phyloP scores from a whole-genome alignment of 2,329 filamentous ascomycete species.

The Lojkania enalia region DNA sequence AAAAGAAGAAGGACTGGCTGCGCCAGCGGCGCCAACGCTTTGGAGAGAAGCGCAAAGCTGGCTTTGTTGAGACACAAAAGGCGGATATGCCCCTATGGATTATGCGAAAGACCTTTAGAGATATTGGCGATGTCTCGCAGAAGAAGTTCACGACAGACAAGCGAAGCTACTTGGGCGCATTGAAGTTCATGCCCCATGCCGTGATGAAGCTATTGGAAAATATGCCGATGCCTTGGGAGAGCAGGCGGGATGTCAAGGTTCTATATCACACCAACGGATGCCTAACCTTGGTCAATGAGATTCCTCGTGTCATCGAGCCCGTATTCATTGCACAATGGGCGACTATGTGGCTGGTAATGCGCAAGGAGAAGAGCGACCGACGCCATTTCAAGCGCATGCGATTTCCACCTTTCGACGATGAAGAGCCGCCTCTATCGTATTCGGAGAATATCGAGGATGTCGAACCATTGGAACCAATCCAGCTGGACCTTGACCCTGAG shows the following conservation, averaged over 20 bases:
- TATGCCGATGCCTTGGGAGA: conserved; percentile 99
- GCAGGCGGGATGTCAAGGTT: conserved; percentile 92
- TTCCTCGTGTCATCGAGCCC: conserved; percentile 92
- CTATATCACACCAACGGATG: conserved; percentile 98
- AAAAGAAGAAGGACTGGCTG: conserved; percentile 99
- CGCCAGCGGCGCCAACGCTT: conserved; percentile 89
- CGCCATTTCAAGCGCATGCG: conserved; percentile 98
- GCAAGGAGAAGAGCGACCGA: conserved; percentile 94
- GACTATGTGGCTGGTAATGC: conserved; percentile 99
- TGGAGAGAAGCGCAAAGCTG: conserved; percentile 93
- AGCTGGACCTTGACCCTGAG: conserved; percentile 94
- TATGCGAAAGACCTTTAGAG: conserved; percentile 95
- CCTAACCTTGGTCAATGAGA: conserved; percentile 94
- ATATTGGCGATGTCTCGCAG: conserved; percentile 98
- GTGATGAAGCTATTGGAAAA: conserved; percentile 97
- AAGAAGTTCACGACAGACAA: conserved; percentile 99
- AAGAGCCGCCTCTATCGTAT: conserved; percentile 96
- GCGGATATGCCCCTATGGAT: conserved; percentile 98
- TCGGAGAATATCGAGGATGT: conserved; percentile 99
- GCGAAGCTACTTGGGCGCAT: conserved; percentile 90
- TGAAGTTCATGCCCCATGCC: conserved; percentile 99
- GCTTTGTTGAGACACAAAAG: conserved; percentile 97
- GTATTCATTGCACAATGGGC: conserved; percentile 99
- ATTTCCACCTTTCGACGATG: conserved; percentile 97
- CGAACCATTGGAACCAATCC: conserved; percentile 94